These are phyloP conservation scores for Phytophthora kernoviae DNA, from an alignment of 352 stramenopile genomes.

Conservation along the genomic window DNA sequence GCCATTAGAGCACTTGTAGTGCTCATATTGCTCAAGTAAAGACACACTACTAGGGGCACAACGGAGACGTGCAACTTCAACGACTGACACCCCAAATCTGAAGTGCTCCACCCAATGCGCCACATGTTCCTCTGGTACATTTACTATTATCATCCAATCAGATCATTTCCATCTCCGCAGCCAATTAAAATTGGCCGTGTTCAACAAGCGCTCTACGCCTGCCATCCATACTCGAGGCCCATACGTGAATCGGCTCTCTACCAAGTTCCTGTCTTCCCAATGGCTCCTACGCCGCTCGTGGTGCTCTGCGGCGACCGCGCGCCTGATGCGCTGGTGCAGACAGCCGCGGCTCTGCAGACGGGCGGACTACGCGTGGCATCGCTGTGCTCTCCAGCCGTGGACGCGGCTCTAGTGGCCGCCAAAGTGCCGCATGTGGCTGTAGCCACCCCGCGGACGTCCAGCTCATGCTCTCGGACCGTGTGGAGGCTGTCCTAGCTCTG, in stretches of 20 bases:
- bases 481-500: slow-evolving; percentile 71
- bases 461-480: slow-evolving; percentile 69
- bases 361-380: slow-evolving; percentile 66
- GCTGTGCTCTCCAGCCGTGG: slow-evolving; percentile 58
- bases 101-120: neutral
- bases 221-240: slow-evolving; percentile 32
- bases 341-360: slow-evolving; percentile 54
- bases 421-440: slow-evolving; percentile 82
- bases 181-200: neutral
- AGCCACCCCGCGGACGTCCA: slow-evolving; percentile 62
- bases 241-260: slow-evolving; percentile 17
- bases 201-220: neutral
- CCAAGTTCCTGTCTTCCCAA: slow-evolving; percentile 14
- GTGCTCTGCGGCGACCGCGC: slow-evolving; percentile 72
- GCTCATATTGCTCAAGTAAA: too few species aligned
- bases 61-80: too few species aligned
- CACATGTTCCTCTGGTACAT: neutral
- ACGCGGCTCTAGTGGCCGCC: slow-evolving; percentile 62
- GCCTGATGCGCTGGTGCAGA: slow-evolving; percentile 48
- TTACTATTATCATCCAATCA: too few species aligned
- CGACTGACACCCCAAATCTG: too few species aligned
- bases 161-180: too few species aligned
- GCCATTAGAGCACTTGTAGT: too few species aligned
- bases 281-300: slow-evolving; percentile 55
- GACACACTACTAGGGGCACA: too few species aligned